Evolutionary conservation across 192 early-diverging fungal genomes (phyloP), one percentile per base, ranked within the genome.

Genomic region (Coemansia sp.): DNA sequence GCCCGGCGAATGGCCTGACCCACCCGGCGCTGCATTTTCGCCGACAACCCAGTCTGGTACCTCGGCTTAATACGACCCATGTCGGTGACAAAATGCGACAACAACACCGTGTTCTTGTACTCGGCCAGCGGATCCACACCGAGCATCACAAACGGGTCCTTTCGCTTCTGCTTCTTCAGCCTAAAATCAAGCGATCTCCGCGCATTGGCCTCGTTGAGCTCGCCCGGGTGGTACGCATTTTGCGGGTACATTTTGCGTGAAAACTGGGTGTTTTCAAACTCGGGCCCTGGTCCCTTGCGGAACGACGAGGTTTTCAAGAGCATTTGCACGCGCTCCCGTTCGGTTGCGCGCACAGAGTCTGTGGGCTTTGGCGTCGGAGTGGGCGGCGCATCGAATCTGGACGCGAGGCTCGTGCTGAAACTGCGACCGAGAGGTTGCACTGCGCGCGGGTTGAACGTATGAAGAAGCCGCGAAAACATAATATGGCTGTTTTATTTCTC

Each of bases 61-160:
- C 85, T 72, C 32, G 86, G 85, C 72, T 83, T 75, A 49, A 89
- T 85, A 35, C 79, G 76, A 51, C 88, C 88, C 74, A 89, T 81
- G 6, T 83, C 84, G 4, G 86, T 79, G 58, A 87, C 73, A 67
- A 85, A 89, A 45, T 78, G 68, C 49, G 83, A 80, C 54, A 89
- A 62, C 53, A 87, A 38, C 17, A 64, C 56, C 9, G 69, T 68
- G 68, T 88, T 86, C 73, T 88, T 82, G 67, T 79, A 84, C 48
- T 78, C 67, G 37, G 67, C 59, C 38, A 82, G 52, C 14, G 83
- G 83, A 43, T 84, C 65, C 4, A 78, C 65, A 3, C 57, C 70
- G 19, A 77, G 58, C 27, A 62, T 29, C 24, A 70, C 51, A 57
- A 82, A 84, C 11, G 73, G 73, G 24, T 84, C 82, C 5, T 25